Conservation (phyloP, 192 early-diverging fungal genomes). For the Coemansia sp. region DNA sequence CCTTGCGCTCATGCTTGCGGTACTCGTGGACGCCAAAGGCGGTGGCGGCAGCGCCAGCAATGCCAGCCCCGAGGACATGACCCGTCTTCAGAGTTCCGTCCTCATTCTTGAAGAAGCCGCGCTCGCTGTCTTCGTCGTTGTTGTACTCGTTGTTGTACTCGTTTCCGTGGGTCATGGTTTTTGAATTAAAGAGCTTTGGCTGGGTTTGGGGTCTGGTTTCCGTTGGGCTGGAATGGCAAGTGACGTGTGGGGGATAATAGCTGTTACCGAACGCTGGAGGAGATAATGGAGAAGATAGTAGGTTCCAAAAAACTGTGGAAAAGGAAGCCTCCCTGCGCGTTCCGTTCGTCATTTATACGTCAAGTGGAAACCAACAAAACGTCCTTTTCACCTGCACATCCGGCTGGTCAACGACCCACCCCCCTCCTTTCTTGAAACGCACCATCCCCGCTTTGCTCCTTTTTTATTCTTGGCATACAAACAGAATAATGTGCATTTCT, state of each 20-base stretch:
- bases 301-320: background rate
- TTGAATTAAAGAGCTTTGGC: background rate
- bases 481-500: background rate
- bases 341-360: background rate
- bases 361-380: background rate
- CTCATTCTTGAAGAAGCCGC: constrained; percentile 20
- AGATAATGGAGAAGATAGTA: constrained; percentile 1
- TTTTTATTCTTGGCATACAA: background rate
- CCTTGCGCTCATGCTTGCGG: constrained; percentile 15
- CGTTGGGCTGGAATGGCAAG: too few relatives aligned
- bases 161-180: background rate
- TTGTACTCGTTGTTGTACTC: background rate
- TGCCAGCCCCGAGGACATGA: background rate
- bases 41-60: constrained; percentile 8
- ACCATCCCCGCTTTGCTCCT: background rate
- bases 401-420: background rate
- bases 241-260: too few relatives aligned
- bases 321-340: background rate
- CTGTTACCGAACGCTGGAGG: background rate
- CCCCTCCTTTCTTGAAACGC: background rate
- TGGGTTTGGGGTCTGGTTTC: background rate
- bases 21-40: constrained; percentile 24
- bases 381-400: background rate
- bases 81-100: constrained; percentile 19
- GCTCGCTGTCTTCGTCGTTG: background rate